These are phyloP conservation scores for Pichia sp. DNA, from an alignment of 1,139 yeast genomes.

Conservation along the genomic window DNA sequence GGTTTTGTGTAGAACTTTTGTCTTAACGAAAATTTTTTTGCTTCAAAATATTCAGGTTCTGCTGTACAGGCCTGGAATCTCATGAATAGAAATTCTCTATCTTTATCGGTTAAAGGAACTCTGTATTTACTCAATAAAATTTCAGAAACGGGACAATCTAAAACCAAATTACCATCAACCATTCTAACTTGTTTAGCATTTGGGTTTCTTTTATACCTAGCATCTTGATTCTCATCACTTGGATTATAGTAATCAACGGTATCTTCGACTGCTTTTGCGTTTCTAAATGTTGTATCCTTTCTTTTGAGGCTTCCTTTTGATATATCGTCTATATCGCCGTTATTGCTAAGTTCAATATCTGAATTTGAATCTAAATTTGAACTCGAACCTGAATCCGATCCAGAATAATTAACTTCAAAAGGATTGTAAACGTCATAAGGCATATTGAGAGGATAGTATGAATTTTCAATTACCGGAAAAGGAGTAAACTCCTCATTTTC, in stretches of 20 bases:
- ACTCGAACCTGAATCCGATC: conserved; percentile 4
- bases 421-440: conserved; percentile 27
- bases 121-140: conserved; percentile 51
- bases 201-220: conserved; percentile 2
- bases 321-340: not conserved
- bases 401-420: conserved; percentile 21
- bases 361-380: not conserved
- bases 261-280: conserved; percentile 16
- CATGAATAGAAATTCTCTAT: conserved; percentile 68
- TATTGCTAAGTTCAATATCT: not conserved
- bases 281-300: conserved; percentile 10
- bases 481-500: conserved; percentile 23
- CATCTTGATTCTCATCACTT: conserved; percentile 38
- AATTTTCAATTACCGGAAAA: conserved; percentile 25
- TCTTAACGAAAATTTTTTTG: conserved; percentile 56
- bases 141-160: conserved; percentile 72
- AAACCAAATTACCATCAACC: conserved; percentile 65
- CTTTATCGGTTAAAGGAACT: conserved; percentile 41
- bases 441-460: conserved; percentile 28
- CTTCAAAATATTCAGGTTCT: conserved; percentile 59
- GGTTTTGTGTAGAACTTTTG: conserved; percentile 63
- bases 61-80: conserved; percentile 79
- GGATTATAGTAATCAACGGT: conserved; percentile 17
- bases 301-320: conserved; percentile 1
- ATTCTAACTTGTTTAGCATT: conserved; percentile 32